A percentile compares a stretch with the other conserved stretches of the same genome.
These are phyloP conservation scores for Echinochloa phyllopogon DNA, from an alignment of 176 grass and related monocot genomes.

Conservation along the genomic window DNA sequence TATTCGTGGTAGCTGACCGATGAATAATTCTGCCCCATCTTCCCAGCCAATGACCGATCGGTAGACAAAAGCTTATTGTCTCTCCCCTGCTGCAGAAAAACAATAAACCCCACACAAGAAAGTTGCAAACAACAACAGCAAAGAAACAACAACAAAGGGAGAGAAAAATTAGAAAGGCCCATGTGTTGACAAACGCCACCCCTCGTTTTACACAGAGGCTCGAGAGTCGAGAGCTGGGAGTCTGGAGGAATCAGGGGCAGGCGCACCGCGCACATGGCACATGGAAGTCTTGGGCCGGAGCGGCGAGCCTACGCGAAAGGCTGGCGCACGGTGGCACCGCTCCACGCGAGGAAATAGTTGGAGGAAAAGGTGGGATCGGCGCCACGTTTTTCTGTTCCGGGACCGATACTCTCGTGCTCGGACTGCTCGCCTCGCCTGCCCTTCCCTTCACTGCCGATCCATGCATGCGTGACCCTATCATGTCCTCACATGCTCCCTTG, in stretches of 20 bases:
- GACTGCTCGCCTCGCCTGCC: neutral
- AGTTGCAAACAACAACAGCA: neutral
- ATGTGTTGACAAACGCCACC: slow-evolving; percentile 2
- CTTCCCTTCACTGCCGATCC: neutral
- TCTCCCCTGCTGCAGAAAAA: neutral
- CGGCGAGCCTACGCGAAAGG: slow-evolving; percentile 9
- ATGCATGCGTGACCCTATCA: neutral
- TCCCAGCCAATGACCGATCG: neutral
- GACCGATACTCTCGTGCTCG: slow-evolving; percentile 10
- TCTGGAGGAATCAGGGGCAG: neutral
- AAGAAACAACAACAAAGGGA: no score
- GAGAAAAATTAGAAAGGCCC: neutral
- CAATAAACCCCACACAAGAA: neutral
- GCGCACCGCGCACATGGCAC: no score
- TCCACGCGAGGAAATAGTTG: neutral
- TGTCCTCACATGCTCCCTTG: neutral
- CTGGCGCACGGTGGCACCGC: neutral
- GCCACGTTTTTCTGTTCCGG: slow-evolving; percentile 29
- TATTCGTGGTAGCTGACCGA: neutral
- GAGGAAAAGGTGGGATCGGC: neutral
- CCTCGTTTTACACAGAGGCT: neutral
- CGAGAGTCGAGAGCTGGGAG: neutral
- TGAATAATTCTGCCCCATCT: neutral
- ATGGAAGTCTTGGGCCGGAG: neutral
- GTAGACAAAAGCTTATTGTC: neutral